Conservation (phyloP, 2,329 filamentous ascomycete genomes). For the Sarocladium brachiariae region DNA sequence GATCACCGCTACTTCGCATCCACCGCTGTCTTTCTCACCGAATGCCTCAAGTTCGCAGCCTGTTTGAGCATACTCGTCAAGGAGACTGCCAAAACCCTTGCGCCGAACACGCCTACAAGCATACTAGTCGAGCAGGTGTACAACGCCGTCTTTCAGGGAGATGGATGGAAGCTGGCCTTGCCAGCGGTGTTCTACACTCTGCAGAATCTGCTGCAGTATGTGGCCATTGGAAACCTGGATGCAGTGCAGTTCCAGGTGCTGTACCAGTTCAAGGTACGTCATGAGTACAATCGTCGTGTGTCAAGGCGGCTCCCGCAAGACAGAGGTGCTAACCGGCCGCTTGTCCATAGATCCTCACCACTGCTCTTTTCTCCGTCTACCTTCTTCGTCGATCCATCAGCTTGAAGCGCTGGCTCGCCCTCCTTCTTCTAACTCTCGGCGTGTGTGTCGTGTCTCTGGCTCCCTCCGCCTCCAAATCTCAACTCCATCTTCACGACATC, state of each 20-base stretch:
- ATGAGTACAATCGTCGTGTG: no score
- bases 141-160: slow-evolving; percentile 74
- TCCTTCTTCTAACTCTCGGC: slow-evolving; percentile 73
- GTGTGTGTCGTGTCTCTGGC: slow-evolving; percentile 83
- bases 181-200: slow-evolving; percentile 84
- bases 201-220: slow-evolving; percentile 90
- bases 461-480: slow-evolving; percentile 45
- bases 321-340: no score
- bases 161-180: slow-evolving; percentile 91
- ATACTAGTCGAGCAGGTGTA: slow-evolving; percentile 75
- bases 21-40: slow-evolving; percentile 88
- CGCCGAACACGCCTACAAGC: slow-evolving; percentile 72
- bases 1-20: slow-evolving; percentile 89
- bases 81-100: slow-evolving; percentile 72
- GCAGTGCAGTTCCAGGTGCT: slow-evolving; percentile 90
- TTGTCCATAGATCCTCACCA: slow-evolving; percentile 63
- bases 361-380: slow-evolving; percentile 76
- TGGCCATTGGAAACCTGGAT: slow-evolving; percentile 84
- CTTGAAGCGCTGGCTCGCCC: slow-evolving; percentile 68
- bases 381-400: slow-evolving; percentile 68
- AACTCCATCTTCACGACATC: slow-evolving; percentile 56
- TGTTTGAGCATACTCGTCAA: slow-evolving; percentile 83
- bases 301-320: no score
- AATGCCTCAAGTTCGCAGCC: slow-evolving; percentile 82
- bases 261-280: slow-evolving; percentile 76